Percentiles rank a stretch among this genome's conserved stretches.
Evolutionary conservation across 192 early-diverging fungal genomes (phyloP).

Genomic region (Kappamyces sp.): DNA sequence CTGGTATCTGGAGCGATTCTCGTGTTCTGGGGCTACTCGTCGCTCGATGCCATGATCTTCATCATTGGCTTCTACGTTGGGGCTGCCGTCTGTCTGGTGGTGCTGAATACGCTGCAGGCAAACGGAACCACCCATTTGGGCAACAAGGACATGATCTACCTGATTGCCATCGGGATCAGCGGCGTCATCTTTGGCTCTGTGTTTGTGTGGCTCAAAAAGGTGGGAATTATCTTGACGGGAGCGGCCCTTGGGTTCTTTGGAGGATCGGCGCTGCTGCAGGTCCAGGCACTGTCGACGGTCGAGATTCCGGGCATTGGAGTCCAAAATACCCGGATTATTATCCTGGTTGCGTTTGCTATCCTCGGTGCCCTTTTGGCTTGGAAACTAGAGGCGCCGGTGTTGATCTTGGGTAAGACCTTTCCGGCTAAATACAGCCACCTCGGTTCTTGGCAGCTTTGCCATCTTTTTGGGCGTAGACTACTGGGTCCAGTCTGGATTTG

Average conservation of each 20-base stretch:
- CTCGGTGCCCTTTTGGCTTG: too few species aligned
- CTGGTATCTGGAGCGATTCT: neutral
- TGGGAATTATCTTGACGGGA: conserved; percentile 68
- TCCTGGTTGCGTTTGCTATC: too few species aligned
- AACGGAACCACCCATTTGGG: neutral
- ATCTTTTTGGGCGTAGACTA: conserved; percentile 5
- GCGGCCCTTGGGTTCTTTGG: conserved; percentile 77
- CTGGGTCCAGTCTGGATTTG: conserved; percentile 5
- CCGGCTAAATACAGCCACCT: too few species aligned
- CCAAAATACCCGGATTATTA: too few species aligned
- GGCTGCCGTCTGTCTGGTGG: neutral
- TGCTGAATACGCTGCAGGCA: neutral
- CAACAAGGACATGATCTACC: conserved; percentile 30
- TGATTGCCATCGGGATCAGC: conserved; percentile 71
- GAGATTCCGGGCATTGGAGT: too few species aligned
- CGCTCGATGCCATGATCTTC: too few species aligned
- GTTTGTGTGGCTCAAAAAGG: conserved; percentile 73
- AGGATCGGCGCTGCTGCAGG: too few species aligned
- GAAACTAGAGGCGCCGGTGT: too few species aligned
- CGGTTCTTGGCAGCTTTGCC: conserved; percentile 3
- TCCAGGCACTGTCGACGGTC: too few species aligned
- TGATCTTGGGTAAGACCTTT: too few species aligned
- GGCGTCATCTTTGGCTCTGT: conserved; percentile 58
- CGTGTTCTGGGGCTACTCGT: neutral
- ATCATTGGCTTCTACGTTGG: too few species aligned